phyloP scores from a whole-genome alignment of 2,329 filamentous ascomycete species.

The Exophiala sp. region DNA sequence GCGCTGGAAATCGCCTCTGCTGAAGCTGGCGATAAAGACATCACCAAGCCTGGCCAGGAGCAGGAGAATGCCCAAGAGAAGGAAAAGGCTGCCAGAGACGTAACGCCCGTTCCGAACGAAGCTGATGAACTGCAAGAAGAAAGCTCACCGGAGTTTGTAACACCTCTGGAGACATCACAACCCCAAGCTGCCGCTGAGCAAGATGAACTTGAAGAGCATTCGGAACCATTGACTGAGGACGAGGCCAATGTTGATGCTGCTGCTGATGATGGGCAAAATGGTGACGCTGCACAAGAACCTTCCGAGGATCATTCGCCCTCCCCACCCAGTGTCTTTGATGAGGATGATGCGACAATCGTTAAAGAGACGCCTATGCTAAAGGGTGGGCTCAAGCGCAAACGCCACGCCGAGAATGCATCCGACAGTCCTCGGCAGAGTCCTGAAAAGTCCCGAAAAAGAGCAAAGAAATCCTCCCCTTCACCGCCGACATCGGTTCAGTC shows the following conservation, averaged over 20 bases:
- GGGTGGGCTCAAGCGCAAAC: conserved; percentile 17
- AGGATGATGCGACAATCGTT: conserved; percentile 2
- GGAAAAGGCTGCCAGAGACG: neutral
- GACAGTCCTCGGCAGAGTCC: neutral
- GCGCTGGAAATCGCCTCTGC: conserved; percentile 8
- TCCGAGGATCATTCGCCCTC: conserved; percentile 6
- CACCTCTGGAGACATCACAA: conserved; percentile 1
- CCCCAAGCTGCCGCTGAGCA: neutral
- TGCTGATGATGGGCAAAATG: neutral
- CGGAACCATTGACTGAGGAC: neutral
- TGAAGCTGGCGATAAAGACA: conserved; percentile 4
- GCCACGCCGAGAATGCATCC: neutral
- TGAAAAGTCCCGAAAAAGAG: conserved; percentile 8
- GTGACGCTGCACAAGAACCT: neutral
- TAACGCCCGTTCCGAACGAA: neutral
- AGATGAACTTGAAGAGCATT: neutral
- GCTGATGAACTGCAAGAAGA: conserved; percentile 3
- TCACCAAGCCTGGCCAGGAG: neutral
- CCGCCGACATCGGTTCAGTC: conserved; percentile 17
- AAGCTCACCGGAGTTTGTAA: conserved; percentile 2
- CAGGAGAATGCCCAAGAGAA: neutral
- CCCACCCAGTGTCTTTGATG: conserved; percentile 12
- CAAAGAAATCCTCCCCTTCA: conserved; percentile 7
- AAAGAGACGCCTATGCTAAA: conserved; percentile 7
- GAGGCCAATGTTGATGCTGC: neutral